These are phyloP conservation scores for Starmerella stellata DNA, from an alignment of 805 yeast species.

Conservation along the genomic window DNA sequence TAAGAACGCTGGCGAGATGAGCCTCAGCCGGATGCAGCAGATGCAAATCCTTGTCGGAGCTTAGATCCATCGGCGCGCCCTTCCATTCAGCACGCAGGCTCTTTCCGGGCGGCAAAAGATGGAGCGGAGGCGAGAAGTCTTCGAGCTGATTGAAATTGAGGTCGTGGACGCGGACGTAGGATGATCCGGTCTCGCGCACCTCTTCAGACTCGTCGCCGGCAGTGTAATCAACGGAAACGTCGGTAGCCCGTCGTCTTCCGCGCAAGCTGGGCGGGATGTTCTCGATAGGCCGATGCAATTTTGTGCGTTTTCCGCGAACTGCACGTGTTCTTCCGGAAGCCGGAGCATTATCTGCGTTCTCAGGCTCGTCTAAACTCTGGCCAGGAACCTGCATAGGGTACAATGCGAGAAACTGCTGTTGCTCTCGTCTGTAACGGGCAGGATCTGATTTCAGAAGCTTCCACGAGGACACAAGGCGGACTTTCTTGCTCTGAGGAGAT, in stretches of 20 bases:
- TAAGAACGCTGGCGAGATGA: conserved; percentile 64
- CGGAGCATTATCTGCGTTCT: background rate
- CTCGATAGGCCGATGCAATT: background rate
- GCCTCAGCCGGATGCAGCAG: conserved; percentile 85
- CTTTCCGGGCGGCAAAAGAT: conserved; percentile 47
- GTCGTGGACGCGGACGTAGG: conserved; percentile 26
- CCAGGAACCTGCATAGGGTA: background rate
- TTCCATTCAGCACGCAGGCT: conserved; percentile 89
- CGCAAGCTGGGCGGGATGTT: background rate
- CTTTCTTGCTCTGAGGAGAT: background rate
- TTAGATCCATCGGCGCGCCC: conserved; percentile 89
- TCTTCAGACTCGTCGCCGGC: background rate
- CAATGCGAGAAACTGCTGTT: background rate
- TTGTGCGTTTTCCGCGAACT: background rate
- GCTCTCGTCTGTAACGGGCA: background rate
- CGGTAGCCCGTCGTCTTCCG: background rate
- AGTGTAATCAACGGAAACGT: background rate
- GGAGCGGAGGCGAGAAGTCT: conserved; percentile 61
- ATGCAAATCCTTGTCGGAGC: conserved; percentile 50
- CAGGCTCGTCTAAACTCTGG: background rate
- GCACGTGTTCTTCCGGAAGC: background rate
- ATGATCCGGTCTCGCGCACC: background rate
- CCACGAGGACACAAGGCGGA: background rate
- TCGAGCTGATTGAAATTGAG: conserved; percentile 31
- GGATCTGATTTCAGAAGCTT: background rate